Evolutionary conservation across 1,284 basidiomycete species (phyloP).

Genomic region (Trichosporon faecale): DNA sequence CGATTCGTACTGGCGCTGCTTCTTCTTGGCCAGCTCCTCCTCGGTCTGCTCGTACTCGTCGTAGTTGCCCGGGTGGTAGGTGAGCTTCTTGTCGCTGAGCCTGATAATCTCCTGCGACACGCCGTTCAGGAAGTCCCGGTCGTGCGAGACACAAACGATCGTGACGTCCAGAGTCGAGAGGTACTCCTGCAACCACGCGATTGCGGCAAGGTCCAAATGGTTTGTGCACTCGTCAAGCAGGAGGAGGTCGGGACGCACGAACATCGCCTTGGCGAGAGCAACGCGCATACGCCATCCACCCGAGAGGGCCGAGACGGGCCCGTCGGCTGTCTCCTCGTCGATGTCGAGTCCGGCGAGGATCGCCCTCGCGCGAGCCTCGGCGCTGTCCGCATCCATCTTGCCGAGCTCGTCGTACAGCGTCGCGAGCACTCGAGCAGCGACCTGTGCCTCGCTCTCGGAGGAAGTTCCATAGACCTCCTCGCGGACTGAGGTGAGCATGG

Average conservation of each 20-base stretch:
- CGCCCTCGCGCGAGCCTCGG: conserved; percentile 59
- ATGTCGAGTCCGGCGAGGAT: conserved; percentile 64
- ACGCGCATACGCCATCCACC: conserved; percentile 70
- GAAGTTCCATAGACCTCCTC: conserved; percentile 12
- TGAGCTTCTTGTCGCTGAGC: conserved; percentile 60
- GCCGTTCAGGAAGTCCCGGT: conserved; percentile 65
- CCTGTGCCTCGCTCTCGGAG: conserved; percentile 1
- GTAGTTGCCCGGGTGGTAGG: conserved; percentile 50
- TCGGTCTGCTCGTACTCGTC: conserved; percentile 25
- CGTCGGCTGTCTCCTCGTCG: conserved; percentile 56
- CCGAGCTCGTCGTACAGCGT: conserved; percentile 38
- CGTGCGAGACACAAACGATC: conserved; percentile 65
- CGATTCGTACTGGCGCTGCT: conserved; percentile 59
- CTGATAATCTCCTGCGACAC: conserved; percentile 67
- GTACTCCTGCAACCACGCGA: conserved; percentile 58
- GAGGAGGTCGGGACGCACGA: conserved; percentile 53
- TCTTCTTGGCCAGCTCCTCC: conserved; percentile 50
- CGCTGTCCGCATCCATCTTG: conserved; percentile 52
- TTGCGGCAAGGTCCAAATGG: conserved; percentile 52
- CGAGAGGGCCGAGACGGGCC: conserved; percentile 58
- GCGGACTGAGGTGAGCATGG: conserved; percentile 18
- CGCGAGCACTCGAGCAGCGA: conserved; percentile 64
- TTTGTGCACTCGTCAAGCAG: conserved; percentile 54
- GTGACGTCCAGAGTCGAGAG: conserved; percentile 54
- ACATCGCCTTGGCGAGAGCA: conserved; percentile 53